Evolutionary conservation across 1,284 basidiomycete species (phyloP).

Genomic region (Ustilago esculenta): DNA sequence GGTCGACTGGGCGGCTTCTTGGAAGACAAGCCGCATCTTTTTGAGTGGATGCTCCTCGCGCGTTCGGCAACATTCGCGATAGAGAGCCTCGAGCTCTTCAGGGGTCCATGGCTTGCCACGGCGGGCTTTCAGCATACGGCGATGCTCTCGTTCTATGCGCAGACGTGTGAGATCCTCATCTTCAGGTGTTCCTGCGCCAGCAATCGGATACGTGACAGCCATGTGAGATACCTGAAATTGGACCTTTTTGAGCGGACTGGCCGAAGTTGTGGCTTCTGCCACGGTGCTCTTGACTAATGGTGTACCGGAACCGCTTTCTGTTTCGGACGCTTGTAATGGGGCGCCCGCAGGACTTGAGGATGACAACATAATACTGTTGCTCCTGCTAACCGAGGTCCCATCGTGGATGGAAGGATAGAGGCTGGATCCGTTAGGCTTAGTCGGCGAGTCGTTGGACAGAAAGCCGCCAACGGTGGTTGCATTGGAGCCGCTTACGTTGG

Average conservation of each 20-base stretch:
- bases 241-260: slow-evolving; percentile 56
- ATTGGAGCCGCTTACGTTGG: slow-evolving; percentile 34
- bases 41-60: slow-evolving; percentile 64
- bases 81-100: slow-evolving; percentile 60
- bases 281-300: slow-evolving; percentile 26
- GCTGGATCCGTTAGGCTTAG: slow-evolving; percentile 7
- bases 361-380: slow-evolving; percentile 6
- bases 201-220: slow-evolving; percentile 64
- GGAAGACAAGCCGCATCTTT: slow-evolving; percentile 60
- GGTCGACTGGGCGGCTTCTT: slow-evolving; percentile 42
- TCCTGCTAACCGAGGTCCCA: slow-evolving; percentile 6
- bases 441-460: slow-evolving; percentile 17
- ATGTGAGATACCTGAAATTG: slow-evolving; percentile 62
- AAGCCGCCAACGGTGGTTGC: slow-evolving; percentile 20
- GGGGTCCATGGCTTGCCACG: slow-evolving; percentile 52
- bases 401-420: background rate
- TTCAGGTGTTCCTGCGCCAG: slow-evolving; percentile 52
- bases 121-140: slow-evolving; percentile 43
- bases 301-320: slow-evolving; percentile 2
- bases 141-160: slow-evolving; percentile 60
- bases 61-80: slow-evolving; percentile 63
- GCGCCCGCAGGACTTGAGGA: slow-evolving; percentile 1
- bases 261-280: slow-evolving; percentile 34
- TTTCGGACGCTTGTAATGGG: slow-evolving; percentile 12
- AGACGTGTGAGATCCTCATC: slow-evolving; percentile 59